Evolutionary conservation across 2,329 filamentous ascomycete genomes (phyloP), one percentile per base, ranked within the genome.

Genomic region (Curvularia spicifera): DNA sequence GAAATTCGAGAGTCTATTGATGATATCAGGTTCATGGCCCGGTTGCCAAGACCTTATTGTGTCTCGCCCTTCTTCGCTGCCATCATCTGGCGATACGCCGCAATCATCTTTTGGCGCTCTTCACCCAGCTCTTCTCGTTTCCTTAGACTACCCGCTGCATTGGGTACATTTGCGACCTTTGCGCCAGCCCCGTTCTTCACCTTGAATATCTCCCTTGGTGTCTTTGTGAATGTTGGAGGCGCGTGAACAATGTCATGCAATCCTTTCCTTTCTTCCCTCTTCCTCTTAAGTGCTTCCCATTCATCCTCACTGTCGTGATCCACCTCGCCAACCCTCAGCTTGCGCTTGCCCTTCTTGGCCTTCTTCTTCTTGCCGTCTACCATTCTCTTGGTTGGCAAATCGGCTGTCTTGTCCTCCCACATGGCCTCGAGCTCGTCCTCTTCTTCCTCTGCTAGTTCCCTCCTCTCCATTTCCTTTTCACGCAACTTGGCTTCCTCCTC

Each of bases 391-490:
- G 85, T 82, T 60, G 87, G 86, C 44, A 89, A 75, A 61, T 89
- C 88, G 20, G 80, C 79, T 52, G 87, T 86, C 55, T 88, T 87
- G 66, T 86, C 87, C 40, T 85, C 79, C 68, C 89, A 87, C 49
- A 86, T 78, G 58, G 88, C 86, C 50, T 91, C 89, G 49, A 82
- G 75, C 70, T 85, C 81, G 53, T 85, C 83, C 45, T 89, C 87
- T 53, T 84, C 85, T 66, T 85, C 81, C 51, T 80, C 80, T 22
- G 90, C 89, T 68, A 89, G 85, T 65, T 88, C 88, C 52, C 84
- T 81, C 84, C 90, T 93, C 66, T 94, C 91, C 44, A 89, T 88
- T 73, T 93, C 91, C 64, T 91, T 83, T 71, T 91, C 91, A 68
- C 88, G 87, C 82, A 83, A 78, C 55, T 77, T 74, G 20, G 73